Base-by-base conservation (phyloP, 2,329 filamentous ascomycete species). In the Aspergillus bombycis region DNA sequence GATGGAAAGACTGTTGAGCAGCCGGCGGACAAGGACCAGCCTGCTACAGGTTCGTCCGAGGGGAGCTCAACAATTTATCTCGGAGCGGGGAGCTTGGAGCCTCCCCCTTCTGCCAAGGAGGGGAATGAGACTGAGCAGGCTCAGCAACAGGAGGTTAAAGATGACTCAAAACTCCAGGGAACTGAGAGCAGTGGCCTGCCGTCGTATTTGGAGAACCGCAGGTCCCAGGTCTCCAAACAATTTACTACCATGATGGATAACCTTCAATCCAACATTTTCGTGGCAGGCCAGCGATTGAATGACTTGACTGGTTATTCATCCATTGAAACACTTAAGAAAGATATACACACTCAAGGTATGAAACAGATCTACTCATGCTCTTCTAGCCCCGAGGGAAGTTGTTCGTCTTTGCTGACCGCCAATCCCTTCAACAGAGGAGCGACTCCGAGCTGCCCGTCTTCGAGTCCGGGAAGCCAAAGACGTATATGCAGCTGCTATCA, bases 301-400 rank as follows among this genome's bases (percentile, higher is more conserved):
- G 92, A 94, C 72, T 87, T 97, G 60, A 99, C 95, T 2, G 95
- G 95, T 68, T 99, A 98, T 82, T 91, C 91, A 1, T 89, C 91
- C 50, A 98, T 99, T 77, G 94, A 97, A 77, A 83, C 87, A 28
- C 86, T 99, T 69, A 96, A 97, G 76, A 80, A 82, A 11, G 88
- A 91, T 63, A 98, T 98, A 77, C 84, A 88, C 19, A 77, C 80
- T 26, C 90, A 89, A 80, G 86, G 85, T 86, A 81, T 26, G 73
- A 32, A 34, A 32, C 28, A 34, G 10, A 52, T 21, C 28, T 34
- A 21, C 28, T 9, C 28, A 3, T 32, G 56, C 19, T 56, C 62
- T 36, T 19, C n/a, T n/a, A 2, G 26, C n/a, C 2, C 4, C n/a
- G 14, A 53, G n/a, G 11, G 50, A 16, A 38, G 32, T 38, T 36